phyloP scores from a whole-genome alignment of 352 stramenopile species.

The Phytophthora cryptogea region DNA sequence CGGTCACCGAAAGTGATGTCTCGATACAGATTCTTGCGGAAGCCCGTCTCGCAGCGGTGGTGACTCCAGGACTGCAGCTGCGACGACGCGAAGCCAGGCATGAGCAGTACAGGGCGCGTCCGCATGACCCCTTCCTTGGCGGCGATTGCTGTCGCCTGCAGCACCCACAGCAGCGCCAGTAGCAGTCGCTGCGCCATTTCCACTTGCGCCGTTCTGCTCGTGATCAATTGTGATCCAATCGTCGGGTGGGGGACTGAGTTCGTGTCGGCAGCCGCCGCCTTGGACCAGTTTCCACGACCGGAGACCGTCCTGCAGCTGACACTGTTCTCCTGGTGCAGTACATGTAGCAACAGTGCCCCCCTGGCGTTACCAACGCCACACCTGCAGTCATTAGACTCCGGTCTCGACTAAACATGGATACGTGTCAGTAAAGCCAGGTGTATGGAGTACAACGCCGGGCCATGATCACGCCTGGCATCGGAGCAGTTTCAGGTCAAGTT shows the following conservation, averaged over 20 bases:
- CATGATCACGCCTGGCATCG: background rate
- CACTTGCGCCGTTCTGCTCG: conserved; percentile 1
- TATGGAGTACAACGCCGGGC: conserved; percentile 2
- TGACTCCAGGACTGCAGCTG: conserved; percentile 79
- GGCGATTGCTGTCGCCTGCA: background rate
- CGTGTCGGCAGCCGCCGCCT: background rate
- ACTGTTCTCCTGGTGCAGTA: background rate
- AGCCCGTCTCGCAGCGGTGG: conserved; percentile 53
- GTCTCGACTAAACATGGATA: background rate
- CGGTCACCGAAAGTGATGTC: conserved; percentile 80
- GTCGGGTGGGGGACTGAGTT: conserved; percentile 2
- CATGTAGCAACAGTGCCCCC: background rate
- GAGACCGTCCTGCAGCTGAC: background rate
- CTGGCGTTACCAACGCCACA: background rate
- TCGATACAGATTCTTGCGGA: conserved; percentile 80
- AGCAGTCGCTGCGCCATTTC: conserved; percentile 2
- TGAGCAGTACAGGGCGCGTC: conserved; percentile 68
- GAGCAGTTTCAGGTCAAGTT: conserved; percentile 19
- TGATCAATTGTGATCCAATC: conserved; percentile 24
- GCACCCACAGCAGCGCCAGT: conserved; percentile 8
- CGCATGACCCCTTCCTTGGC: conserved; percentile 14
- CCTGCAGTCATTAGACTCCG: background rate
- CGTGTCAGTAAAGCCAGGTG: conserved; percentile 10
- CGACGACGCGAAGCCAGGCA: conserved; percentile 80
- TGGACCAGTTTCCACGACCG: conserved; percentile 17